These are phyloP conservation scores for Tulasnella sp. DNA, from an alignment of 768 basidiomycete genomes.

Conservation along the genomic window DNA sequence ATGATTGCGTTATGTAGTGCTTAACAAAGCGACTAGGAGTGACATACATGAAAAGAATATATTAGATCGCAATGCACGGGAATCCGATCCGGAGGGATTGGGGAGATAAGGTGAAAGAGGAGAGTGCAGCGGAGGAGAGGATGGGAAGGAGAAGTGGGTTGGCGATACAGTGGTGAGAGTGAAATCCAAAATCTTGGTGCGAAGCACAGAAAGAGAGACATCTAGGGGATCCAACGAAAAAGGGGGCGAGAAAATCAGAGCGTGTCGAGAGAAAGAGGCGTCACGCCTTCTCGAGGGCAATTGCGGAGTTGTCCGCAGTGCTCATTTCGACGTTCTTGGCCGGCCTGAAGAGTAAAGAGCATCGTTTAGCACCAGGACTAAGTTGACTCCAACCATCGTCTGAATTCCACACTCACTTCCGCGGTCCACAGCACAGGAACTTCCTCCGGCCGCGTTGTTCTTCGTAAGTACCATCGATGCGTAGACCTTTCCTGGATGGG, in stretches of 20 bases:
- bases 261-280: background rate
- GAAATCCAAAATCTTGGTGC: too few relatives aligned
- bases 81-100: too few relatives aligned
- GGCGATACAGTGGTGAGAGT: background rate
- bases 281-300: background rate
- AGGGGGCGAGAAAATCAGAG: background rate
- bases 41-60: too few relatives aligned
- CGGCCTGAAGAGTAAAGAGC: background rate
- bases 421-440: background rate
- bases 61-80: too few relatives aligned
- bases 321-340: background rate
- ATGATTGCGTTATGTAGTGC: too few relatives aligned
- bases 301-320: background rate
- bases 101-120: background rate
- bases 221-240: too few relatives aligned
- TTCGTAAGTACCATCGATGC: slow-evolving; percentile 13
- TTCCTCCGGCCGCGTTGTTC: background rate
- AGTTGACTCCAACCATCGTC: too few relatives aligned
- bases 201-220: too few relatives aligned
- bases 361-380: background rate
- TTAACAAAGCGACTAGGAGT: too few relatives aligned
- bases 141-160: background rate
- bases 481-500: slow-evolving; percentile 12
- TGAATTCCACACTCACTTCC: background rate
- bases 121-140: background rate